Base-by-base conservation (phyloP, 139 green algal genomes). In the Microglena sp. region DNA sequence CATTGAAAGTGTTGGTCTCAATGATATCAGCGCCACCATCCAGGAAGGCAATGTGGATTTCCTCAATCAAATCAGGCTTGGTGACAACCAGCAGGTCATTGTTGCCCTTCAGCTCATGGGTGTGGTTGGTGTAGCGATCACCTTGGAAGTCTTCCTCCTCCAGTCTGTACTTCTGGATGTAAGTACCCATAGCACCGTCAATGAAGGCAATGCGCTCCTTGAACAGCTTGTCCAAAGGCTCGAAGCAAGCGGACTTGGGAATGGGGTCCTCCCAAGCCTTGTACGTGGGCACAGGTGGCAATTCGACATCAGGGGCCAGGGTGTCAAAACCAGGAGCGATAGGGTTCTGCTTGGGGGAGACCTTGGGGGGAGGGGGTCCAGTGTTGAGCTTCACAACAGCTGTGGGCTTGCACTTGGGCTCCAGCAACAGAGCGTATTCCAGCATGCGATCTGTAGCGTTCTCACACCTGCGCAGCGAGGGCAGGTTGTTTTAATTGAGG, bases 1-100 rank as follows among this genome's bases (percentile, higher is more conserved):
- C 91, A 63, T 96, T 98, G 88, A 98, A 98, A 31, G 93, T 98
- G 85, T 98, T 98, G 64, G 93, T 98, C 82, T 98, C 93, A 35
- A 98, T 89, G 74, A 98, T 97, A 82, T 98, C 93, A 3, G 93
- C 89, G 3, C 92, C 92, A 3, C 59, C 86, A 40, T 90, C 87
- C 61, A 98, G 75, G 80, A 92, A 98, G 31, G 81, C 75, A 3
- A 53, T 87, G 84, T 98, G 93, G 81, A 98, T 98, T 24, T 88
- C 81, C 31, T 76, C 72, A 43, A 98, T 95, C 32, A 98, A 79
- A 59, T 98, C 91, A 0, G 93, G 93, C 15, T 86, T 76, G 11
- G 92, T 96, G 62, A 98, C 75, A 28, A 97, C 89, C 68, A 98
- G 79, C 36, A 98, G 22, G 69, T 98, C 92, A 69, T 98, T 98